Evolutionary conservation across 2,329 filamentous ascomycete species (phyloP).

Genomic region (Xylaria sp.): DNA sequence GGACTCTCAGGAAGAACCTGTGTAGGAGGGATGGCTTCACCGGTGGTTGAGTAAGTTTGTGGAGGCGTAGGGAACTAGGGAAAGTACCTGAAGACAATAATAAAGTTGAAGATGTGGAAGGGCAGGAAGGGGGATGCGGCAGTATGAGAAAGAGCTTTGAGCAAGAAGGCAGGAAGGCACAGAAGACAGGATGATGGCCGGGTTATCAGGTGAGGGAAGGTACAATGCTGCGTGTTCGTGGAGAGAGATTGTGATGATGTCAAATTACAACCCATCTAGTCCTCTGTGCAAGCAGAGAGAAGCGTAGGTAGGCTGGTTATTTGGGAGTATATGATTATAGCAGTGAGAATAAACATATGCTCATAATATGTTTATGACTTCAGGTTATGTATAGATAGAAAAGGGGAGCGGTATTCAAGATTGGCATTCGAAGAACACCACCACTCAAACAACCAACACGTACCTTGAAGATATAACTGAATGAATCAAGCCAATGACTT

Average conservation of each 20-base stretch:
- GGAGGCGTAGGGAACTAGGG: not conserved
- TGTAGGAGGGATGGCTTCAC: not conserved
- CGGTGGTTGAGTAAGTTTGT: not conserved
- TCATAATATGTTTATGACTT: not conserved
- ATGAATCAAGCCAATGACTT: constrained; percentile 5
- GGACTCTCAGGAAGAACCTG: not conserved
- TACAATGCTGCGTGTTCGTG: not conserved
- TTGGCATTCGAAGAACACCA: not conserved
- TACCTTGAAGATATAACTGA: constrained; percentile 18
- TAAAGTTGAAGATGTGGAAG: not conserved
- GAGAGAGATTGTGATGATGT: constrained; percentile 11
- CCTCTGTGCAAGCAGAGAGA: not conserved
- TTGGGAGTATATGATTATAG: not conserved
- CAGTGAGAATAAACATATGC: not conserved
- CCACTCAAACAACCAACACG: not conserved
- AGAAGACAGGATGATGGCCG: too few relatives aligned
- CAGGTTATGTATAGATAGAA: not conserved
- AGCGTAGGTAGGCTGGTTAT: too few relatives aligned
- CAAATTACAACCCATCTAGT: not conserved
- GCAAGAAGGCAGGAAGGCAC: not conserved
- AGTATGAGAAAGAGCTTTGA: not conserved
- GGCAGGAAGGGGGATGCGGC: not conserved
- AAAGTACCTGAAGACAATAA: not conserved
- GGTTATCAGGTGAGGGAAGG: constrained; percentile 11
- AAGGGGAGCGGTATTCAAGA: not conserved